Percentiles rank a stretch among this genome's conserved stretches.
Conservation (phyloP, 78 protist genomes). For the Dictyostelium capitatum region DNA sequence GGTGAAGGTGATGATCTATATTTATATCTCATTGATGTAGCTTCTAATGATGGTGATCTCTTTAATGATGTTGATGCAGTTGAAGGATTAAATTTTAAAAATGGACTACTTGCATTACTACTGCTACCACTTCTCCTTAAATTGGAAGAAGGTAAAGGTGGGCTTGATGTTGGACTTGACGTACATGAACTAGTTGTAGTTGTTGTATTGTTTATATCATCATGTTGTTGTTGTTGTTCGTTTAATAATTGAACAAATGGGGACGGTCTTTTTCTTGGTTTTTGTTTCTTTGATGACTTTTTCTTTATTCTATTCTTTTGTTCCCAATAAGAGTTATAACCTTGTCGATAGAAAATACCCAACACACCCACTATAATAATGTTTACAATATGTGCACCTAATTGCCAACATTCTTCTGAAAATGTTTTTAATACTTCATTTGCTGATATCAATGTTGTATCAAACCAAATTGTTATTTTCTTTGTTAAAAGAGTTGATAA, state of each 20-base stretch:
- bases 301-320: constrained; percentile 62
- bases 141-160: background rate
- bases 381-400: constrained; percentile 44
- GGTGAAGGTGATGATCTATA: background rate
- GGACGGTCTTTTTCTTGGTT: constrained; percentile 16
- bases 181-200: background rate
- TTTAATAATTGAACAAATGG: constrained; percentile 61
- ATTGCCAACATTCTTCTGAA: constrained; percentile 77
- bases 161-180: background rate
- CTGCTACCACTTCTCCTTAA: background rate
- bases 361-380: constrained; percentile 21
- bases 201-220: background rate
- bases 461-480: constrained; percentile 14
- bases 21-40: background rate
- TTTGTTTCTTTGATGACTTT: background rate
- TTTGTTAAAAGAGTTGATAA: constrained; percentile 29
- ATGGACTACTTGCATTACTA: background rate
- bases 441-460: constrained; percentile 38
- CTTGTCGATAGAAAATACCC: constrained; percentile 51
- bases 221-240: background rate
- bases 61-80: background rate
- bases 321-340: constrained; percentile 55
- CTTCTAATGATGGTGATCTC: constrained; percentile 2
- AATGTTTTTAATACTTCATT: constrained; percentile 53
- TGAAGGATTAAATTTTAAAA: background rate